Base-by-base conservation (phyloP, 129 eudicot genomes). In the Smallanthus sonchifolius region DNA sequence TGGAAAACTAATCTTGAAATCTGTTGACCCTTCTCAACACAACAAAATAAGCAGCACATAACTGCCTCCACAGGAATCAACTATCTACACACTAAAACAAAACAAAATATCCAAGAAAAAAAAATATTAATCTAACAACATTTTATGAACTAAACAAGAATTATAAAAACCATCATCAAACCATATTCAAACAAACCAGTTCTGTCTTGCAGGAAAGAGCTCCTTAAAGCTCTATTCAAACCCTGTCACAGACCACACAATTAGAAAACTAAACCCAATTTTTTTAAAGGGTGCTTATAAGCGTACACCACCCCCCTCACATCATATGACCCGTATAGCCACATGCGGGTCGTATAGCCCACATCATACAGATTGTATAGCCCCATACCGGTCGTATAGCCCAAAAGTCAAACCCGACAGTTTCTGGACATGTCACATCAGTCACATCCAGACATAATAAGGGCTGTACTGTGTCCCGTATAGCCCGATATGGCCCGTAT, bases 21-120 rank as follows among this genome's bases (percentile, higher is more conserved):
- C 52, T 14, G 60, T 70, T 71, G 75, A 52, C 57, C 82, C 74
- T 77, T 76, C 65, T 77, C 68, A 77, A 84, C 69, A 73, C 66
- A 69, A 75, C 37, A 65, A 82, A 73, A 79, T 47, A 79, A 67
- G 82, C 79, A 75, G 77, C 76, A 47, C 81, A 84, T 82, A 70
- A 73, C 84, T 74, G 77, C 75, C 79, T 70, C 87, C 47, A 73
- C 87, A 69, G 61, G 64, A 34, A 61, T 78, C 77, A 68, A 60
- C 86, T 87, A 36, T 72, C 70, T 36, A 47, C 78, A 79, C 80
- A 79, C 80, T 76, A 76, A 62, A 24, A 54, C 62, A 77, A 37
- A 30, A 72, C 65, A 77, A 72, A 69, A 67, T 30, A 47, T 30
- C 67, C 78, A 79, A 69, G 47, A 15, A 63, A 54, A 14, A 69